A percentile compares a stretch with the other conserved stretches of the same genome.
Evolutionary conservation across 805 yeast genomes (phyloP).

Genomic region (Tanozyma kutaoensis): DNA sequence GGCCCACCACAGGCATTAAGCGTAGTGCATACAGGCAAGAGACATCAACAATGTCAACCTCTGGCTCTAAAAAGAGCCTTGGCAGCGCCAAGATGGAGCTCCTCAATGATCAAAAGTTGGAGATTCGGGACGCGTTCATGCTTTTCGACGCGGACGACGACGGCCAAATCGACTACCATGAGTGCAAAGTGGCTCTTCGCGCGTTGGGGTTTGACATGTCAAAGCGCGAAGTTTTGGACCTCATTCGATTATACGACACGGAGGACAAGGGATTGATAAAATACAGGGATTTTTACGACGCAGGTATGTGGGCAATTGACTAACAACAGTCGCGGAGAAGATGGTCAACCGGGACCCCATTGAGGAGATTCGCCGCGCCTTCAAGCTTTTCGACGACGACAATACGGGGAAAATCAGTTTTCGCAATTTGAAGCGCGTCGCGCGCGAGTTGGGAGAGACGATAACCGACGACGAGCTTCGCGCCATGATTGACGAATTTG

Average conservation of each 20-base stretch:
- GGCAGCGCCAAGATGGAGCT: constrained; percentile 57
- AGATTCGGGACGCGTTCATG: constrained; percentile 82
- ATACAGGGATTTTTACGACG: constrained; percentile 70
- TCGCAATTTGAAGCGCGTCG: constrained; percentile 74
- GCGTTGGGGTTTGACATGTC: constrained; percentile 85
- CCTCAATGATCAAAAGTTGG: constrained; percentile 79
- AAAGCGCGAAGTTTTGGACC: constrained; percentile 59
- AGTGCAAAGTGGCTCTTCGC: constrained; percentile 81
- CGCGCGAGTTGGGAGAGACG: constrained; percentile 86
- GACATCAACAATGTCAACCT: too few relatives aligned
- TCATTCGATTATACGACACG: constrained; percentile 71
- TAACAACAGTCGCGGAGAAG: constrained; percentile 52
- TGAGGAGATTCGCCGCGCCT: constrained; percentile 86
- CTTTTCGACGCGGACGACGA: constrained; percentile 89
- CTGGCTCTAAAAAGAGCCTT: too few relatives aligned
- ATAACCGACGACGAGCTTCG: constrained; percentile 83
- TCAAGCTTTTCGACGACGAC: constrained; percentile 79
- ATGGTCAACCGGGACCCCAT: constrained; percentile 84
- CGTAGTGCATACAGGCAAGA: too few relatives aligned
- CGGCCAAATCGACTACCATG: constrained; percentile 85
- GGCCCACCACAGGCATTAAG: constrained; percentile 8
- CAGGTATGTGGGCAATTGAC: constrained; percentile 34
- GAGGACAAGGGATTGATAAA: constrained; percentile 62
- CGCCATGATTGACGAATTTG: constrained; percentile 97
- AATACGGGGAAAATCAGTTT: constrained; percentile 73